A percentile compares a stretch with the other conserved stretches of the same genome.
Evolutionary conservation across 148 eudicot species (phyloP).

Genomic region (Cornus controversa): DNA sequence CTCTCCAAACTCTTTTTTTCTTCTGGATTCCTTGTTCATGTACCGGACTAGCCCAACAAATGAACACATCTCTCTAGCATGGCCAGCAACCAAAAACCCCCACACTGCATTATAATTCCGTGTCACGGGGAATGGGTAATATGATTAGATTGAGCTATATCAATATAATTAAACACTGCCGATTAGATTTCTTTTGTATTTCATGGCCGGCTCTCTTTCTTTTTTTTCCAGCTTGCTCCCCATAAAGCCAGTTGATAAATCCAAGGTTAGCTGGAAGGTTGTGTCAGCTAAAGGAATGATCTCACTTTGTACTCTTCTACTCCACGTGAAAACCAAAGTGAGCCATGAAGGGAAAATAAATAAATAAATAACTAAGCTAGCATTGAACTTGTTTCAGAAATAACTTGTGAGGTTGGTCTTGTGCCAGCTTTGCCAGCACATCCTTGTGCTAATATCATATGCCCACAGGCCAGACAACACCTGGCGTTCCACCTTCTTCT

Average conservation of each 20-base stretch:
- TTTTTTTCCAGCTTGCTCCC: background rate
- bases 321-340: constrained; percentile 20
- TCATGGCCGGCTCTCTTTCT: constrained; percentile 22
- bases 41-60: constrained; percentile 5
- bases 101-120: constrained; percentile 2
- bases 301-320: background rate
- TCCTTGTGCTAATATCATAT: constrained; percentile 72
- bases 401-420: constrained; percentile 23
- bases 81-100: constrained; percentile 11
- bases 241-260: constrained; percentile 11
- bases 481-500: constrained; percentile 79
- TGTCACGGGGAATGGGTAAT: background rate
- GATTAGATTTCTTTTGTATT: background rate
- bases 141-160: constrained; percentile 2
- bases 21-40: constrained; percentile 6
- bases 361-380: background rate
- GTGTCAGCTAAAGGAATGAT: background rate
- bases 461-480: constrained; percentile 76
- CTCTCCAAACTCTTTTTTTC: constrained; percentile 4
- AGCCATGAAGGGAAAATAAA: background rate
- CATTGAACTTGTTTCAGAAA: constrained; percentile 21
- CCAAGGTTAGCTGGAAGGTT: constrained; percentile 17
- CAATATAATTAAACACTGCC: background rate
- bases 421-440: constrained; percentile 65
- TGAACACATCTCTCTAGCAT: constrained; percentile 27